These are phyloP conservation scores for Priceomyces medius DNA, from an alignment of 805 yeast species.

Conservation along the genomic window DNA sequence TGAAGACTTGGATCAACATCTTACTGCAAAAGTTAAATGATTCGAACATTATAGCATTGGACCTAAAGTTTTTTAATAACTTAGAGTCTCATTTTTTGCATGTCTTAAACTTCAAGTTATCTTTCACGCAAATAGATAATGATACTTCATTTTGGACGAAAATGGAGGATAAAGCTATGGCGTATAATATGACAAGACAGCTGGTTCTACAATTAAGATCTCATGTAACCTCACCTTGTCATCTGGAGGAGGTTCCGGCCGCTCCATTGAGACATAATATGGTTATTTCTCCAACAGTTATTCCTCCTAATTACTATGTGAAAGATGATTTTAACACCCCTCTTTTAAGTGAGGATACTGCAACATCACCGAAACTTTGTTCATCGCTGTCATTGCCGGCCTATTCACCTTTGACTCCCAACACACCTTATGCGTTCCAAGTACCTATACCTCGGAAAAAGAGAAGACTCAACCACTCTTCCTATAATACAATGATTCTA, in stretches of 20 bases:
- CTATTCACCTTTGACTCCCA: conserved; percentile 24
- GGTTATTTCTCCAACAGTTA: background rate
- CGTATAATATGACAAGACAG: background rate
- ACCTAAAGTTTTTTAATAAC: conserved; percentile 24
- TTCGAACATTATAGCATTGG: conserved; percentile 10
- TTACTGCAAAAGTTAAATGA: conserved; percentile 10
- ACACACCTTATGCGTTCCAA: conserved; percentile 16
- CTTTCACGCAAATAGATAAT: conserved; percentile 18
- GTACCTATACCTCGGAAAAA: conserved; percentile 4
- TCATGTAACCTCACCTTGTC: background rate
- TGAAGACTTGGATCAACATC: conserved; percentile 48
- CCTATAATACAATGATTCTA: background rate
- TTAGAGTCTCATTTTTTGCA: conserved; percentile 29
- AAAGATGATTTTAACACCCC: conserved; percentile 3
- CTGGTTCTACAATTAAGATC: background rate
- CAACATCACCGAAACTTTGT: conserved; percentile 3
- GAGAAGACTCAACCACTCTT: conserved; percentile 1
- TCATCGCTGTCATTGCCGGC: conserved; percentile 6
- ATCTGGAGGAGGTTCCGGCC: background rate
- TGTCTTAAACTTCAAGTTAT: conserved; percentile 26
- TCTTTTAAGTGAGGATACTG: background rate
- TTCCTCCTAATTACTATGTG: background rate
- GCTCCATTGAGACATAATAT: background rate
- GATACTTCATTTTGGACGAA: conserved; percentile 25
- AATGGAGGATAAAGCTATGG: conserved; percentile 8